Percentiles rank a stretch among this genome's conserved stretches.
Conservation (phyloP, 2,329 filamentous ascomycete genomes). For the Fusarium floridanum region DNA sequence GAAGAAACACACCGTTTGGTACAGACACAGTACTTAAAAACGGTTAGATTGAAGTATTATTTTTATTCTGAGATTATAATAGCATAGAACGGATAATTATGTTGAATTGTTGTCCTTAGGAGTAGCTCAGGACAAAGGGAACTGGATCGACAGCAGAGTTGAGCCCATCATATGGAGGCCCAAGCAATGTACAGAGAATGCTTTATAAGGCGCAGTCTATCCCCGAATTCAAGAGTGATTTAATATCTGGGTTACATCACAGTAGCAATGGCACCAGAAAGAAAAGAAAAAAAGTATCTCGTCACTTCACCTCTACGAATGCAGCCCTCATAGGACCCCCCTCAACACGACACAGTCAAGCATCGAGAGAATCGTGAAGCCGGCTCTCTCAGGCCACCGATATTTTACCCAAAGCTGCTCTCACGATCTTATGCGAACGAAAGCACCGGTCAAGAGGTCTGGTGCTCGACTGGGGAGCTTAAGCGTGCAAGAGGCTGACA, state of each 20-base stretch:
- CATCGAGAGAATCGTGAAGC: too few species aligned
- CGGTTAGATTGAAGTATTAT: neutral
- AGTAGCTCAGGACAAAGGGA: too few species aligned
- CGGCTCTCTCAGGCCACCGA: neutral
- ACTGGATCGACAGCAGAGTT: too few species aligned
- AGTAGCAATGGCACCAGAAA: neutral
- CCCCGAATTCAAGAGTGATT: neutral
- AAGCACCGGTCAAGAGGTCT: neutral
- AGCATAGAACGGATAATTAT: neutral
- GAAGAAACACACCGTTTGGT: neutral
- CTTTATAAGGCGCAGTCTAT: too few species aligned
- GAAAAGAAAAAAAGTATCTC: too few species aligned
- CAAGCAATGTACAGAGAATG: too few species aligned
- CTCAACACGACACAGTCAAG: too few species aligned
- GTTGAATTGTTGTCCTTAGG: neutral
- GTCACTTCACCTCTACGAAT: neutral
- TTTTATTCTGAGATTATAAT: neutral
- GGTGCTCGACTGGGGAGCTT: neutral
- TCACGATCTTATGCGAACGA: neutral
- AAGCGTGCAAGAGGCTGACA: neutral
- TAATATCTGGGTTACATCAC: neutral
- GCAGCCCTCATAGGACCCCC: neutral
- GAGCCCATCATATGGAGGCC: too few species aligned
- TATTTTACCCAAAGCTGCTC: neutral
- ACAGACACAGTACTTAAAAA: neutral